Evolutionary conservation across 805 yeast species (phyloP).

Genomic region (Yarrowia porcina): DNA sequence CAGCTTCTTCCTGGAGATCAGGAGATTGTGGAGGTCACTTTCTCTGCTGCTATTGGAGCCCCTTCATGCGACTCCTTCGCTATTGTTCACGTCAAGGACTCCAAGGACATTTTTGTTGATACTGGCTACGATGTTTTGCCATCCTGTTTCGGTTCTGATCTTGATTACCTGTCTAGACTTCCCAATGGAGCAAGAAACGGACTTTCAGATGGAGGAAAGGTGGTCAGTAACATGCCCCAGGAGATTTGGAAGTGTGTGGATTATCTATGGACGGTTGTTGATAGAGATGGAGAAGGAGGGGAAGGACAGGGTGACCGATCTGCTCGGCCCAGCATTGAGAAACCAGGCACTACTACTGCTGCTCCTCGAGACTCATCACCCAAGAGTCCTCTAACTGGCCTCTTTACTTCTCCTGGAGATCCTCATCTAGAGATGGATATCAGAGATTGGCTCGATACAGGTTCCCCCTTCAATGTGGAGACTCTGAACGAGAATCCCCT

Average conservation of each 20-base stretch:
- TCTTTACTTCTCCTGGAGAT: slow-evolving; percentile 29
- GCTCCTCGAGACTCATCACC: background rate
- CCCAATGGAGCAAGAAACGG: slow-evolving; percentile 33
- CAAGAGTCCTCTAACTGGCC: slow-evolving; percentile 22
- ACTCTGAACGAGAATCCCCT: slow-evolving; percentile 35
- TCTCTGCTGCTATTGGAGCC: slow-evolving; percentile 3
- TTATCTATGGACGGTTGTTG: slow-evolving; percentile 35
- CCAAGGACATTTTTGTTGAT: slow-evolving; percentile 38
- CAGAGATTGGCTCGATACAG: slow-evolving; percentile 40
- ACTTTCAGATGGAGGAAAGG: slow-evolving; percentile 18
- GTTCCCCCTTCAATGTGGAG: slow-evolving; percentile 36
- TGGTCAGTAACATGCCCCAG: slow-evolving; percentile 36
- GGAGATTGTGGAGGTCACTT: slow-evolving; percentile 13
- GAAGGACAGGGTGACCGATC: slow-evolving; percentile 32
- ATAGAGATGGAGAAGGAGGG: slow-evolving; percentile 17
- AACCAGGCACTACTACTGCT: slow-evolving; percentile 24
- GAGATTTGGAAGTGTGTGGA: slow-evolving; percentile 40
- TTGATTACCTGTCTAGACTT: slow-evolving; percentile 32
- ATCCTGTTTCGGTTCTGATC: slow-evolving; percentile 37
- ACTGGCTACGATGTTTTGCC: slow-evolving; percentile 34
- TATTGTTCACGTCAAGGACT: slow-evolving; percentile 35
- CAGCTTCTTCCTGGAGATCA: background rate
- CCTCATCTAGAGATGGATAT: slow-evolving; percentile 34
- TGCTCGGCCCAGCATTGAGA: slow-evolving; percentile 16
- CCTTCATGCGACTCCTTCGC: slow-evolving; percentile 26